phyloP scores from a whole-genome alignment of 1,284 basidiomycete species.

The Agroathelia rolfsii region DNA sequence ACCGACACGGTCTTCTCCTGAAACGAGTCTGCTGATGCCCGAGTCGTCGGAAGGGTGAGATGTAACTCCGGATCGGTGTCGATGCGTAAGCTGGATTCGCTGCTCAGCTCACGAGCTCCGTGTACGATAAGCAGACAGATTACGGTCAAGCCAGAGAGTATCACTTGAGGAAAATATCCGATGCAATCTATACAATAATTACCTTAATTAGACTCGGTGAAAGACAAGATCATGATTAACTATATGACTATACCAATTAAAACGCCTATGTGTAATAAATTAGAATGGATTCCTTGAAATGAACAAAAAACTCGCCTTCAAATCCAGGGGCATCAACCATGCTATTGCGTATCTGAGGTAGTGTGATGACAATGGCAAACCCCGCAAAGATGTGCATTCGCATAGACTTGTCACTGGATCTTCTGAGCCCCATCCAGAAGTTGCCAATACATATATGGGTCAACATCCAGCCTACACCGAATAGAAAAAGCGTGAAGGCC shows the following conservation, averaged over 20 bases:
- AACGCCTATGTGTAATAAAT: conserved; percentile 26
- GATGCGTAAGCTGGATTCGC: no score
- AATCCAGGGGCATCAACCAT: conserved; percentile 52
- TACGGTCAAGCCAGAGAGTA: conserved; percentile 30
- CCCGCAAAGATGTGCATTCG: conserved; percentile 30
- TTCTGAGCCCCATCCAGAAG: conserved; percentile 31
- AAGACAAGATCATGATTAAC: not conserved
- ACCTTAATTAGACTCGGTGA: conserved; percentile 1
- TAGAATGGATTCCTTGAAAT: not conserved
- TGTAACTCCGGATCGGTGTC: no score
- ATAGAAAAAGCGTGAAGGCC: conserved; percentile 35
- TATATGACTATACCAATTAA: conserved; percentile 38
- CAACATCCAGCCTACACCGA: conserved; percentile 41
- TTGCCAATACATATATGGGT: conserved; percentile 38
- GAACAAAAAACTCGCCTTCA: conserved; percentile 32
- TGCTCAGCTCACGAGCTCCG: conserved; percentile 35
- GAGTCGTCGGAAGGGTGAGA: no score
- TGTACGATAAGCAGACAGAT: conserved; percentile 33
- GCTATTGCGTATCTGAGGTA: conserved; percentile 40
- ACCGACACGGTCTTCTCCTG: no score
- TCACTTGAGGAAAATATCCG: conserved; percentile 49
- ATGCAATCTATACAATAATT: conserved; percentile 31
- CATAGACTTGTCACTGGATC: conserved; percentile 21
- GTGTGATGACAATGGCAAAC: conserved; percentile 32
- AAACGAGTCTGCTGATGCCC: no score